phyloP scores from a whole-genome alignment of 2,329 filamentous ascomycete species.

The Fusarium sp. region DNA sequence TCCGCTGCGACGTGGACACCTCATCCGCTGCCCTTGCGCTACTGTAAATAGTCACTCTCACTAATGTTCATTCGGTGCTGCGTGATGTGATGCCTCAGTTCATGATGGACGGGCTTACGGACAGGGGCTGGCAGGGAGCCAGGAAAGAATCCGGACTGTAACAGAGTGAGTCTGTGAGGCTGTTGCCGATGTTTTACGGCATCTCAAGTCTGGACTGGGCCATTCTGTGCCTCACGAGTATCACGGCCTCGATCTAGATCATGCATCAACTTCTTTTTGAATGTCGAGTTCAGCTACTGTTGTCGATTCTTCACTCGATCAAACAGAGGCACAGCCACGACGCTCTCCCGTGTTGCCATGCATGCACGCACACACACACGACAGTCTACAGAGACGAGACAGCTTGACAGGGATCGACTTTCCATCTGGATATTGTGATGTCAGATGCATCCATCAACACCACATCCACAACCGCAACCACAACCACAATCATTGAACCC shows the following conservation, averaged over 20 bases:
- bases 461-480: neutral
- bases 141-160: neutral
- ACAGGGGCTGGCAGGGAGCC: neutral
- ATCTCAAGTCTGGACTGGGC: conserved; percentile 11
- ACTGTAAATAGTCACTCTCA: conserved; percentile 31
- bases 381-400: conserved; percentile 15
- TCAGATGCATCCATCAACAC: conserved; percentile 23
- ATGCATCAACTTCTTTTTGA: neutral
- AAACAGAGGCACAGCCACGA: conserved; percentile 28
- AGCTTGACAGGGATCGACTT: conserved; percentile 32
- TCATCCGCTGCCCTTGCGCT: conserved; percentile 3
- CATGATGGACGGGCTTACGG: neutral
- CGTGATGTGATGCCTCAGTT: conserved; percentile 14
- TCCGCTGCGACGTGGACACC: conserved; percentile 3
- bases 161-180: conserved; percentile 5
- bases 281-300: conserved; percentile 19
- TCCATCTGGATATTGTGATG: conserved; percentile 15
- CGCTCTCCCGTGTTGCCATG: conserved; percentile 10
- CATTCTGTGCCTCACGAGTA: conserved; percentile 2
- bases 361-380: neutral
- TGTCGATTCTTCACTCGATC: conserved; percentile 3
- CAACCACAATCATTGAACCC: neutral
- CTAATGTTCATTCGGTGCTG: conserved; percentile 20
- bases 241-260: conserved; percentile 4
- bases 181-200: neutral